Conservation (phyloP, 169 alveolate species). For the Babesia ovis region DNA sequence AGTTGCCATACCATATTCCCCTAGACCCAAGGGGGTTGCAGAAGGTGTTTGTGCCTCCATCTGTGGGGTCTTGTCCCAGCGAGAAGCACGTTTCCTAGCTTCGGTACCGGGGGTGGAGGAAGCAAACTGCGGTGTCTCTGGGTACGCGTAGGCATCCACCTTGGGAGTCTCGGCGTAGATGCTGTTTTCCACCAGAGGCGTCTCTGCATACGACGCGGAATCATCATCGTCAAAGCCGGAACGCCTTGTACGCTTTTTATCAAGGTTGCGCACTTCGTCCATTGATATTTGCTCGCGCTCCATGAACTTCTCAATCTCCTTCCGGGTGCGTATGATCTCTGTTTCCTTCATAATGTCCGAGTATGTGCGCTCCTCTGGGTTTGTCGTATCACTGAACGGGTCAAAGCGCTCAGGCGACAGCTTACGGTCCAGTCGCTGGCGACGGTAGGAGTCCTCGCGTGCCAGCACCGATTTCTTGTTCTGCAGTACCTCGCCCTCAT, state of each 20-base stretch:
- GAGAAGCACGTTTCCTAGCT: conserved; percentile 53
- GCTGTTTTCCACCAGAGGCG: conserved; percentile 11
- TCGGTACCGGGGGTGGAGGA: conserved; percentile 68
- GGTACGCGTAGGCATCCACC: not conserved
- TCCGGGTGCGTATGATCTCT: conserved; percentile 47
- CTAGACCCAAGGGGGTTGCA: conserved; percentile 75
- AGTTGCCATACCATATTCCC: conserved; percentile 58
- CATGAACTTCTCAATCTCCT: conserved; percentile 44
- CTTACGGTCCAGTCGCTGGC: conserved; percentile 64
- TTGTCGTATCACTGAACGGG: conserved; percentile 76
- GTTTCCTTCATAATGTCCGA: conserved; percentile 69
- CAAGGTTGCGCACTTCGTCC: conserved; percentile 49
- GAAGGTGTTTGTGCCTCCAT: conserved; percentile 77
- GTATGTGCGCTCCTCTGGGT: conserved; percentile 75
- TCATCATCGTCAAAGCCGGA: conserved; percentile 14
- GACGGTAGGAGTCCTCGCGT: conserved; percentile 70
- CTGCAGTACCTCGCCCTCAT: conserved; percentile 23
- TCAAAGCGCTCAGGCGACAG: conserved; percentile 85
- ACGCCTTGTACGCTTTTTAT: conserved; percentile 36
- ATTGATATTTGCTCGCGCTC: conserved; percentile 53
- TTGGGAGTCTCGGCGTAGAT: conserved; percentile 22
- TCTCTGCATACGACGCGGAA: conserved; percentile 21
- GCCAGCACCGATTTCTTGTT: conserved; percentile 67
- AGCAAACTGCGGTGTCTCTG: conserved; percentile 22
- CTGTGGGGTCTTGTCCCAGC: conserved; percentile 82